These are phyloP conservation scores for Fusarium humuli DNA, from an alignment of 2,329 filamentous ascomycete genomes.

Conservation along the genomic window DNA sequence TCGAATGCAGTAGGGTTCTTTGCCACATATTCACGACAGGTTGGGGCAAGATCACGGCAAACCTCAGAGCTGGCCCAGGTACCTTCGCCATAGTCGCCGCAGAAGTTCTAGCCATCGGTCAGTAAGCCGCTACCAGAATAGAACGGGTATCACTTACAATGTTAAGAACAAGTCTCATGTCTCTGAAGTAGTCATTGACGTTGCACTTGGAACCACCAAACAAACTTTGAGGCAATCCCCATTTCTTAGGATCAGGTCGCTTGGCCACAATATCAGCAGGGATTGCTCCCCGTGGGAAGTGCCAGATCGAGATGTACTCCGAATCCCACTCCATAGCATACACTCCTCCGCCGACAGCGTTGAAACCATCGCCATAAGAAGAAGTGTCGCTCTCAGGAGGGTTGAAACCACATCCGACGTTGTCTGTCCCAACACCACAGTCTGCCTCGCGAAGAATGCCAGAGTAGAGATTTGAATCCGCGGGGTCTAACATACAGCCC, in stretches of 20 bases:
- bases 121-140: not conserved
- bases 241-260: constrained; percentile 71
- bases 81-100: constrained; percentile 76
- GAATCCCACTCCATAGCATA: constrained; percentile 79
- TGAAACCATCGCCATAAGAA: constrained; percentile 74
- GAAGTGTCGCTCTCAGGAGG: constrained; percentile 56
- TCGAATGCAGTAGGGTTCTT: constrained; percentile 57
- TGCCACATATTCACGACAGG: constrained; percentile 61
- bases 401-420: constrained; percentile 60
- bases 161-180: constrained; percentile 79
- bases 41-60: constrained; percentile 56
- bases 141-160: constrained; percentile 57
- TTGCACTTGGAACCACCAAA: constrained; percentile 76
- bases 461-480: constrained; percentile 37
- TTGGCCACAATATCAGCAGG: constrained; percentile 72
- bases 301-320: constrained; percentile 77
- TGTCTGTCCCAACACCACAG: constrained; percentile 53
- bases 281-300: constrained; percentile 74
- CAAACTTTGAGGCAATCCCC: constrained; percentile 75
- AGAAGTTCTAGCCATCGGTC: constrained; percentile 68
- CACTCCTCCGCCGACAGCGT: constrained; percentile 72
- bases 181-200: constrained; percentile 72
- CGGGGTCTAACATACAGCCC: constrained; percentile 48
- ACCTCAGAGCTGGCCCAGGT: constrained; percentile 56
- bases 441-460: constrained; percentile 49